These are phyloP conservation scores for Vigna unguiculata DNA, from an alignment of 306 rosid genomes.

Conservation along the genomic window DNA sequence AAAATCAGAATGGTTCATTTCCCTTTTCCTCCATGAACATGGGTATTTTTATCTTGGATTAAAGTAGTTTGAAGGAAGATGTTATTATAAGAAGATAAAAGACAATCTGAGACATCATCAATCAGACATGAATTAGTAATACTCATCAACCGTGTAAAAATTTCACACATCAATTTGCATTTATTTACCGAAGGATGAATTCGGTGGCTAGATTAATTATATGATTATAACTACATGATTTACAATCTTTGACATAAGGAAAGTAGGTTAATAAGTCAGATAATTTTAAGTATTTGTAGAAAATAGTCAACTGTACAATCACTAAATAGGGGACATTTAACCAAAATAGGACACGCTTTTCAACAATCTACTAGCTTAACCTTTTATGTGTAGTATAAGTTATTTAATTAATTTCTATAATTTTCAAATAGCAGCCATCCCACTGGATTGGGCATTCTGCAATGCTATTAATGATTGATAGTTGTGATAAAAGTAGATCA, in stretches of 20 bases:
- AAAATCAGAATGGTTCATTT: conserved; percentile 19
- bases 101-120: conserved; percentile 1
- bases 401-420: conserved; percentile 2
- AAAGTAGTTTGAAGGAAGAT: no score
- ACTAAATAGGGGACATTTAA: no score
- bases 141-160: not conserved
- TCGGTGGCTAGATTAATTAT: no score
- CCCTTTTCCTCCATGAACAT: conserved; percentile 12
- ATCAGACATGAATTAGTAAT: conserved; percentile 9
- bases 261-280: no score
- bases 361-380: not conserved
- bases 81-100: not conserved
- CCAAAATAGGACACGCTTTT: not conserved
- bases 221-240: no score
- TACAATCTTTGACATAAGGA: no score
- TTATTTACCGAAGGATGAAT: not conserved
- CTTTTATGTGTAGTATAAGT: not conserved
- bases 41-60: not conserved
- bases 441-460: not conserved
- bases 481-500: not conserved
- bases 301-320: no score
- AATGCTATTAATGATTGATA: not conserved
- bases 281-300: no score
- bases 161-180: no score
- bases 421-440: not conserved